These are phyloP conservation scores for Colletotrichum zoysiae DNA, from an alignment of 2,329 filamentous ascomycete genomes.

Conservation along the genomic window DNA sequence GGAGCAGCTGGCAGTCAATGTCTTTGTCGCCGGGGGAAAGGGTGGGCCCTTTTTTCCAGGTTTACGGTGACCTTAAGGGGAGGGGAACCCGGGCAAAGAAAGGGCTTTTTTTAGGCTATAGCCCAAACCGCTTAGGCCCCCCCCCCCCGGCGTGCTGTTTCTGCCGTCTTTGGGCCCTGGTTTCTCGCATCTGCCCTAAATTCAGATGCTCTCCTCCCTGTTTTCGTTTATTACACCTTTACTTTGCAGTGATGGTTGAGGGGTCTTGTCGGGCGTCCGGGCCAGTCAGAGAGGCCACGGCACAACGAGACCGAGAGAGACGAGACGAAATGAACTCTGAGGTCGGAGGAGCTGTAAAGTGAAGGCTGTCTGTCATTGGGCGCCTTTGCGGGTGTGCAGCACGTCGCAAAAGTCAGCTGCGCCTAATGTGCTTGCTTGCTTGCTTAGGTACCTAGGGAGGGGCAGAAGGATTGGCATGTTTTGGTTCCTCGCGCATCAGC, in stretches of 20 bases:
- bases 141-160: not conserved
- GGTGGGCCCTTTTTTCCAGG: not conserved
- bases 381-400: constrained; percentile 8
- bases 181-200: constrained; percentile 18
- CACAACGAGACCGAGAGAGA: constrained; percentile 5
- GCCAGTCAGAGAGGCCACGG: constrained; percentile 12
- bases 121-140: constrained; percentile 12
- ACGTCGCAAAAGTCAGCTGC: constrained; percentile 24
- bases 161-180: not conserved
- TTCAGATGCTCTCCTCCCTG: constrained; percentile 1
- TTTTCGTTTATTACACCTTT: not conserved
- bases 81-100: constrained; percentile 18
- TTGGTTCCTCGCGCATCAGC: constrained; percentile 23
- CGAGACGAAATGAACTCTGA: constrained; percentile 11
- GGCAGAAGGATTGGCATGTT: constrained; percentile 24
- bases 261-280: not conserved
- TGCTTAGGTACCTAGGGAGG: not conserved
- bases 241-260: not conserved
- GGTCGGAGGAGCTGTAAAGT: not conserved
- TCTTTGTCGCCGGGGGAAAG: not conserved
- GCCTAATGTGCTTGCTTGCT: not conserved
- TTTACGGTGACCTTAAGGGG: not conserved
- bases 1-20: constrained; percentile 23
- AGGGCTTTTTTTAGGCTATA: constrained; percentile 22
- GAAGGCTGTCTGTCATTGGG: not conserved